These are phyloP conservation scores for Podaxis sp. DNA, from an alignment of 768 basidiomycete genomes.

Conservation along the genomic window DNA sequence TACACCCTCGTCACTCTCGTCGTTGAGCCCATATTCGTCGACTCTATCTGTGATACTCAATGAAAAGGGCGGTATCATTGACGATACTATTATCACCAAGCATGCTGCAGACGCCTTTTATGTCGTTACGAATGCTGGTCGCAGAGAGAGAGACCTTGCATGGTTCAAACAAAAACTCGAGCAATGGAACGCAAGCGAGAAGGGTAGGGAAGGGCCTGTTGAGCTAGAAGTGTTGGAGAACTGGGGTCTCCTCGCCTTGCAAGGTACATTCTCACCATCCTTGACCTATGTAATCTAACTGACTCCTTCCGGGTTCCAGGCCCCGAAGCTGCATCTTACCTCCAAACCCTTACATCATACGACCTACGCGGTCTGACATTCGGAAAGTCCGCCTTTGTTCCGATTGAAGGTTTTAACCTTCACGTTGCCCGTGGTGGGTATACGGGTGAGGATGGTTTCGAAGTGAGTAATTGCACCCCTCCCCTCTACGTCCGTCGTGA, in stretches of 20 bases:
- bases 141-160: conserved; percentile 75
- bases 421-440: conserved; percentile 96
- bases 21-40: conserved; percentile 70
- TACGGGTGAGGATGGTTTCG: conserved; percentile 98
- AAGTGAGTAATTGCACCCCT: conserved; percentile 45
- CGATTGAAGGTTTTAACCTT: conserved; percentile 74
- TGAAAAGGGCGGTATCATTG: conserved; percentile 89
- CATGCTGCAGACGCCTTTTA: conserved; percentile 82
- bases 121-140: conserved; percentile 94
- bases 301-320: conserved; percentile 40
- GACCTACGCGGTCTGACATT: conserved; percentile 79
- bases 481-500: not conserved
- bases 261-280: conserved; percentile 51
- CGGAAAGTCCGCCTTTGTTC: conserved; percentile 79
- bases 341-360: conserved; percentile 75
- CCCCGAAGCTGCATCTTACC: conserved; percentile 76
- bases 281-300: not conserved
- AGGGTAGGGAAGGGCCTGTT: conserved; percentile 59
- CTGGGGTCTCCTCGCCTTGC: conserved; percentile 89
- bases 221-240: conserved; percentile 78
- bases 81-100: conserved; percentile 91
- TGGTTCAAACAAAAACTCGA: conserved; percentile 71
- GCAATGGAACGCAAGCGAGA: conserved; percentile 74
- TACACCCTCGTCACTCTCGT: conserved; percentile 77
- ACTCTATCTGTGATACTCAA: conserved; percentile 91